phyloP scores from a whole-genome alignment of 2,329 filamentous ascomycete species.

The Colletotrichum sp. region DNA sequence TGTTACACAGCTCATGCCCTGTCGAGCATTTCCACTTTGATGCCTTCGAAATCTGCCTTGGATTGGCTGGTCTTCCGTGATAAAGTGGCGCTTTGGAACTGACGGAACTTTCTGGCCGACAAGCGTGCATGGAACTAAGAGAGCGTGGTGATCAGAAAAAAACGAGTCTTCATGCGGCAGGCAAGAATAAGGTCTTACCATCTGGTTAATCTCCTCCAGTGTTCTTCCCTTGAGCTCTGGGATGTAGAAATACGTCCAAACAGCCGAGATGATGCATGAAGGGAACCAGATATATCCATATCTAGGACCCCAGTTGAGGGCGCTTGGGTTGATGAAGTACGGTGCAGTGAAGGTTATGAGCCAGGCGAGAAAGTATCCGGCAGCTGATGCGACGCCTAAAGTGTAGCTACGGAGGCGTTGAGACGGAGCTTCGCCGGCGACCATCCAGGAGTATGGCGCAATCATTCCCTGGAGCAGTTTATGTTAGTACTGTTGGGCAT shows the following conservation, averaged over 20 bases:
- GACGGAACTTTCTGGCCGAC: background rate
- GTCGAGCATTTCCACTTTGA: background rate
- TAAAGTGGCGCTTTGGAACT: background rate
- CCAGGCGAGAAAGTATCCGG: background rate
- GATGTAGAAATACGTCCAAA: constrained; percentile 33
- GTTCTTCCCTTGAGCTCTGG: constrained; percentile 47
- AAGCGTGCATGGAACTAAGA: background rate
- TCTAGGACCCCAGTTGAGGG: constrained; percentile 55
- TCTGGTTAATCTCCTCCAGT: background rate
- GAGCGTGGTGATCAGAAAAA: rapidly evolving
- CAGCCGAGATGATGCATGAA: constrained; percentile 34
- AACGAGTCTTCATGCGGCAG: rapidly evolving
- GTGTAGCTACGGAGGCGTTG: background rate
- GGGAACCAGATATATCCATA: constrained; percentile 58
- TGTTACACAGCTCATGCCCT: background rate
- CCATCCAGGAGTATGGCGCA: background rate
- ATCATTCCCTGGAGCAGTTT: background rate
- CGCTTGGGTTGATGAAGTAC: constrained; percentile 37
- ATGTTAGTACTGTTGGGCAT: rapidly evolving
- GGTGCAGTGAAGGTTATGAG: background rate
- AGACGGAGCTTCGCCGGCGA: background rate
- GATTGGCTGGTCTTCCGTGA: background rate
- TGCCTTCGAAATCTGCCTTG: background rate
- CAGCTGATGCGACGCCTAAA: background rate
- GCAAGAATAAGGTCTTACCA: background rate